phyloP scores from a whole-genome alignment of 2,329 filamentous ascomycete species.

The Fusarium nurragi region DNA sequence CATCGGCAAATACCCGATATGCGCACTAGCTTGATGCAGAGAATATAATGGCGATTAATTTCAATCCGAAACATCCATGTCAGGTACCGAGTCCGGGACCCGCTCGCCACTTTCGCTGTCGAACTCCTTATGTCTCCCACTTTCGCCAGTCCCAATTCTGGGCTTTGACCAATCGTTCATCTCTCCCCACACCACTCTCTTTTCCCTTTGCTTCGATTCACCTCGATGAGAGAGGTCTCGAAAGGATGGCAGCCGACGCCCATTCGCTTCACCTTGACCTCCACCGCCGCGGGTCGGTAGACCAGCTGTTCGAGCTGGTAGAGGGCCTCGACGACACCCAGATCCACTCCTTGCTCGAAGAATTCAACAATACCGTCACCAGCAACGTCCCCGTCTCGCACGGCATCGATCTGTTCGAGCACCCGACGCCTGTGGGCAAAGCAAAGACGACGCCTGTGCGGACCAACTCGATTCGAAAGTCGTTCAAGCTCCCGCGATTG shows the following conservation, averaged over 20 bases:
- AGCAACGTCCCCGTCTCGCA: slow-evolving; percentile 39
- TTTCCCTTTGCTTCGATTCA: not conserved
- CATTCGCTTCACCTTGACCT: slow-evolving; percentile 12
- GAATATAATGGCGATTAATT: slow-evolving; percentile 8
- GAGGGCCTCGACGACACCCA: slow-evolving; percentile 35
- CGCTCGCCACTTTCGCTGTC: not conserved
- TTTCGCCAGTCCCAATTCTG: not conserved
- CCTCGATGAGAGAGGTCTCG: slow-evolving; percentile 10
- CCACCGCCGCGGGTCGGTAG: slow-evolving; percentile 32
- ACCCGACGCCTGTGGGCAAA: slow-evolving; percentile 1
- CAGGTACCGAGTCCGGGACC: slow-evolving; percentile 3
- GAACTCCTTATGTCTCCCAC: not conserved
- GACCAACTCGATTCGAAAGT: slow-evolving; percentile 26
- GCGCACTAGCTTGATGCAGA: slow-evolving; percentile 13
- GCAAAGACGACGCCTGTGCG: slow-evolving; percentile 27
- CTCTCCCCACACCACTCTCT: slow-evolving; percentile 10
- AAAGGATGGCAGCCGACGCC: slow-evolving; percentile 18
- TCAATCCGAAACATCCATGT: slow-evolving; percentile 25
- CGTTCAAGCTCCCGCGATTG: slow-evolving; percentile 31
- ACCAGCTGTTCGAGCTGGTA: slow-evolving; percentile 39
- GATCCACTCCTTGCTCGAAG: slow-evolving; percentile 34
- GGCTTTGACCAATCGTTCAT: slow-evolving; percentile 32
- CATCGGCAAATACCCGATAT: slow-evolving; percentile 19
- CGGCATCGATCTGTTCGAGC: slow-evolving; percentile 34
- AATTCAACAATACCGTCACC: slow-evolving; percentile 37